A percentile compares a stretch with the other conserved stretches of the same genome.
Conservation (phyloP, 306 rosid species). For the Prosopis cineraria region DNA sequence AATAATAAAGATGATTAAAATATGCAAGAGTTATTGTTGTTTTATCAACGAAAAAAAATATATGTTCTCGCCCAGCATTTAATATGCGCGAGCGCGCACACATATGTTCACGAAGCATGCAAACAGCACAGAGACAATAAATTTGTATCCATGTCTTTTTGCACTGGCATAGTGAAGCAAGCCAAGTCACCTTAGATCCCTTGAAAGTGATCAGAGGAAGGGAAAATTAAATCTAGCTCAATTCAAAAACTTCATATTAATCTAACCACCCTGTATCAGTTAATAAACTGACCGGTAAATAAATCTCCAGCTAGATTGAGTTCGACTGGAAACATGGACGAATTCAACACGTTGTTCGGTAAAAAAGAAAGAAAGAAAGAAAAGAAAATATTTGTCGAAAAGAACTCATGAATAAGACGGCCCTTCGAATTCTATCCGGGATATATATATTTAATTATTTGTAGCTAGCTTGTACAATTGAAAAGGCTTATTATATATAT, state of each 20-base stretch:
- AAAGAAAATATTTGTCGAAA: too few species aligned
- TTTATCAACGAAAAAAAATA: background rate
- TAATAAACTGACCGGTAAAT: background rate
- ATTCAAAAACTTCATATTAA: background rate
- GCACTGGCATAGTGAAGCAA: conserved; percentile 1
- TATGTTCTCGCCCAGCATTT: background rate
- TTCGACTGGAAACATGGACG: background rate
- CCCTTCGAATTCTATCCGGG: background rate
- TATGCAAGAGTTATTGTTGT: background rate
- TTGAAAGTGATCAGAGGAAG: conserved; percentile 12
- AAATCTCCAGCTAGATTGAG: background rate
- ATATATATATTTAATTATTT: background rate
- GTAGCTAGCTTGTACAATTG: background rate
- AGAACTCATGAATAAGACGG: background rate
- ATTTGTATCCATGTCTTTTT: conserved; percentile 6
- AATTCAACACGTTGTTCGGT: too few species aligned
- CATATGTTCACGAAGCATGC: background rate
- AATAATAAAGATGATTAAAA: conserved; percentile 14
- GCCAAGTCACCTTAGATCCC: conserved; percentile 20
- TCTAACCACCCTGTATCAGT: background rate
- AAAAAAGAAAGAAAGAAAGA: too few species aligned
- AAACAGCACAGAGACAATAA: background rate
- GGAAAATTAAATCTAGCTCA: background rate
- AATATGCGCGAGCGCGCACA: background rate
- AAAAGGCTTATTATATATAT: too few species aligned